These are phyloP conservation scores for Mycena polygramma DNA, from an alignment of 768 basidiomycete genomes.

Conservation along the genomic window DNA sequence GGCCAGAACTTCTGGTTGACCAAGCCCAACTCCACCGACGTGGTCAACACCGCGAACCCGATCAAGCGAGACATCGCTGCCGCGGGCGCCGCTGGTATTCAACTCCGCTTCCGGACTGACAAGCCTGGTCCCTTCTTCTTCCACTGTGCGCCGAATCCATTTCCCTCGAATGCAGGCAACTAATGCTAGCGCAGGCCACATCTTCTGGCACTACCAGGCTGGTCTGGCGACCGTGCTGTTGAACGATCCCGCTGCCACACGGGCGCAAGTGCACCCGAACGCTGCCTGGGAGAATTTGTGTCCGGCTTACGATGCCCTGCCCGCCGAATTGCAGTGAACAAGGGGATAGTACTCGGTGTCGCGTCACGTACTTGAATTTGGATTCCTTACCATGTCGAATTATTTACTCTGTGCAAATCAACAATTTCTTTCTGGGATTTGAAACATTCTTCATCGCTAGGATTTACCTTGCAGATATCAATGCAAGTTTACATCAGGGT, in stretches of 20 bases:
- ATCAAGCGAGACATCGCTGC: constrained; percentile 48
- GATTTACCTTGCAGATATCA: background rate
- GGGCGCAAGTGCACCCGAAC: background rate
- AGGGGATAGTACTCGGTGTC: background rate
- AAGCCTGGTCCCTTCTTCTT: constrained; percentile 55
- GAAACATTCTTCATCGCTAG: background rate
- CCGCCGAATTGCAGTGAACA: constrained; percentile 7
- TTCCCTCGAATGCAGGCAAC: constrained; percentile 1
- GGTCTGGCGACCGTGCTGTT: constrained; percentile 31
- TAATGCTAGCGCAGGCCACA: constrained; percentile 17
- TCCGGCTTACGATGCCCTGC: constrained; percentile 15
- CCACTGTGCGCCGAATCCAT: constrained; percentile 5
- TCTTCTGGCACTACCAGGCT: constrained; percentile 22
- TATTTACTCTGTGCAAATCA: constrained; percentile 3
- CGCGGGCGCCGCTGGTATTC: constrained; percentile 42
- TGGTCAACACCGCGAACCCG: constrained; percentile 62
- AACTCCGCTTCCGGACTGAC: constrained; percentile 67
- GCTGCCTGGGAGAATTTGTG: constrained; percentile 7
- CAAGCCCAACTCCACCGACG: constrained; percentile 50
- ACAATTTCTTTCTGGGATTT: background rate
- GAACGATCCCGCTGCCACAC: background rate
- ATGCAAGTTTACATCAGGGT: too few relatives aligned
- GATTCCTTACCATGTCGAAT: background rate
- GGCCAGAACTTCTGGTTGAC: constrained; percentile 55
- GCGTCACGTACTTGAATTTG: constrained; percentile 6